phyloP scores from a whole-genome alignment of 805 yeast species.

The Metschnikowia cubensis region DNA sequence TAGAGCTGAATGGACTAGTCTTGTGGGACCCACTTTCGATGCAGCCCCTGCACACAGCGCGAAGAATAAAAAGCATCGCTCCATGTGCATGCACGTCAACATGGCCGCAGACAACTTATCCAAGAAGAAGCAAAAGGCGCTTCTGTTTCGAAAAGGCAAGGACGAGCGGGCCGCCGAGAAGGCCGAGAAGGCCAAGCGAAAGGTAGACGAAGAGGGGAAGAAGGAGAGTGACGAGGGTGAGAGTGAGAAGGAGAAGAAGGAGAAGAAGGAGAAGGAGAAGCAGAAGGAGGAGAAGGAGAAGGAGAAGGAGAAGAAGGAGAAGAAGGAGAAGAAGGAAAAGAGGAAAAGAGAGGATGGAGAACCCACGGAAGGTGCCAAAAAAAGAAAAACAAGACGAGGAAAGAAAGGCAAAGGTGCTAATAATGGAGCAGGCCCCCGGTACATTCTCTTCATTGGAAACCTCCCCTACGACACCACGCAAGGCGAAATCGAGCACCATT shows the following conservation, averaged over 20 bases:
- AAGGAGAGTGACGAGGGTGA: too few species aligned
- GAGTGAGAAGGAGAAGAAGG: too few species aligned
- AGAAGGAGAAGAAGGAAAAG: conserved; percentile 23
- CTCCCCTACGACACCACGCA: conserved; percentile 69
- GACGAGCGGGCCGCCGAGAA: conserved; percentile 37
- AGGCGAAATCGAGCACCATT: conserved; percentile 63
- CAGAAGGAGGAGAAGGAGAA: conserved; percentile 15
- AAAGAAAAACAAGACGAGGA: conserved; percentile 73
- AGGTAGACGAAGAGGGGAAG: conserved; percentile 7
- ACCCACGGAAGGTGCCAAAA: conserved; percentile 43
- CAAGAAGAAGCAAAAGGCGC: conserved; percentile 64
- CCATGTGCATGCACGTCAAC: not conserved
- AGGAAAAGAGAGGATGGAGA: conserved; percentile 29
- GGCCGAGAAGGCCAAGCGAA: conserved; percentile 29
- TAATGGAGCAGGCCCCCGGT: conserved; percentile 55
- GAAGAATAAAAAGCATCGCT: not conserved
- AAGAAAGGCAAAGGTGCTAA: conserved; percentile 61
- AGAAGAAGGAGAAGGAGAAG: too few species aligned
- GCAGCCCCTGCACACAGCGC: conserved; percentile 1
- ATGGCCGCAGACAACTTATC: conserved; percentile 43
- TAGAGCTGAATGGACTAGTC: too few species aligned
- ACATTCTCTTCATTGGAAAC: conserved; percentile 85
- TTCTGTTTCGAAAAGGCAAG: conserved; percentile 48
- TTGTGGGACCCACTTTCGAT: not conserved
- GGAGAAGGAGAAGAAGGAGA: conserved; percentile 11